Evolutionary conservation across 2,329 filamentous ascomycete genomes (phyloP).

Genomic region (Alternaria sp.): DNA sequence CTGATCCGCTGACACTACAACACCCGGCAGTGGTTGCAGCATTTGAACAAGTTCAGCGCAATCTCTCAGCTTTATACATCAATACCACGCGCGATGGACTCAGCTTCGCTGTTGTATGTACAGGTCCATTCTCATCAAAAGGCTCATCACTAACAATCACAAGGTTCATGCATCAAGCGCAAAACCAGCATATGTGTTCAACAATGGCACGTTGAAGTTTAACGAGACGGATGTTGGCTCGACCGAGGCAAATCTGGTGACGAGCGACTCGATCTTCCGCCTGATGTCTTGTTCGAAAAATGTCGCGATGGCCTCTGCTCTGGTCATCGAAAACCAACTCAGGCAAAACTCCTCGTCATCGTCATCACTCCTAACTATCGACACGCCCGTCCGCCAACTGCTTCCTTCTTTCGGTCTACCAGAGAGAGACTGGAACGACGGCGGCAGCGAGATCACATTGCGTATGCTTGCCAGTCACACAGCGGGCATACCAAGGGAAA

Average conservation of each 20-base stretch:
- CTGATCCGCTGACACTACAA: constrained; percentile 21
- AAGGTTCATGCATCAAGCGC: constrained; percentile 37
- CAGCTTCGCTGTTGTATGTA: constrained; percentile 38
- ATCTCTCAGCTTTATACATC: constrained; percentile 23
- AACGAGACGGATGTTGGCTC: constrained; percentile 29
- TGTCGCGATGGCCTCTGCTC: constrained; percentile 31
- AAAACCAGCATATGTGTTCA: constrained; percentile 29
- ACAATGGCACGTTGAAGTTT: constrained; percentile 37
- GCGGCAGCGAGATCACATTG: constrained; percentile 41
- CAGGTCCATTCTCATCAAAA: not conserved
- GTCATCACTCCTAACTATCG: constrained; percentile 18
- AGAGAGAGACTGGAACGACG: constrained; percentile 35
- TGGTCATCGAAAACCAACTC: constrained; percentile 25
- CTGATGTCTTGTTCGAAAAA: constrained; percentile 40
- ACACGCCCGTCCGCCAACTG: constrained; percentile 29
- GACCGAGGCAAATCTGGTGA: constrained; percentile 17
- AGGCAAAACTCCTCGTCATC: not conserved
- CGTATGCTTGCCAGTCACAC: constrained; percentile 43
- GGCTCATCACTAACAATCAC: not conserved
- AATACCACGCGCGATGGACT: constrained; percentile 37
- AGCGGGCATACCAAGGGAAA: constrained; percentile 35
- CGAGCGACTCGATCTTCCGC: constrained; percentile 40
- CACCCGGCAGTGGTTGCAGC: constrained; percentile 32
- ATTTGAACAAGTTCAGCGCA: constrained; percentile 26
- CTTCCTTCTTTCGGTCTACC: constrained; percentile 33